Evolutionary conservation across 2,329 filamentous ascomycete genomes (phyloP), one percentile per base, ranked within the genome.

Genomic region (Pyricularia pennisetigena): DNA sequence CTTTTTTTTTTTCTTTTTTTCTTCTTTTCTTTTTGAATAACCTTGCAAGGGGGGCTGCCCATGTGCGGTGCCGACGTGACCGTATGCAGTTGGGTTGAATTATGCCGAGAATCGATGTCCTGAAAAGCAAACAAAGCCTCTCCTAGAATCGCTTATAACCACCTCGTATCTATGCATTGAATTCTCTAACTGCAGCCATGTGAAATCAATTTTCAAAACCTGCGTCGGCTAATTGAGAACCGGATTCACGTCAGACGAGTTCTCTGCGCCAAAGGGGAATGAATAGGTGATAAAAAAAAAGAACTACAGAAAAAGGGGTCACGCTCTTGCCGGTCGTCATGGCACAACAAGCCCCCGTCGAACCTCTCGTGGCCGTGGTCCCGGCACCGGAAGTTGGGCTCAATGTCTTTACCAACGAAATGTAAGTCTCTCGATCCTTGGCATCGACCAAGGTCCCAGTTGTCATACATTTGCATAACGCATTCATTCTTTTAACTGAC

Each of bases 361-460:
- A 67, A 59, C 57, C 57, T 5, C 57, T 67, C 10, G 63, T 67
- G n/a, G 32, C 66, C 14, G 57, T 67, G 26, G 28, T 64, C 59
- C 29, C 66, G 7, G 57, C 59, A 14, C 66, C 66, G n/a, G 66
- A 54, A 6, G 57, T 26, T 2, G 66, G 66, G 1, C 57, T 57
- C n/a, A 57, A 67, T 41, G 59, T 67, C 7, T 67, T 63, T 61
- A 64, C 66, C 16, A 67, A 64, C 30, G 59, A 67, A 20, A 41
- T 41, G 66, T n/a, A n/a, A n/a, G n/a, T n/a, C n/a, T n/a, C n/a
- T n/a, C n/a, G n/a, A n/a, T n/a, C n/a, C n/a, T n/a, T n/a, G n/a
- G n/a, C n/a, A n/a, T n/a, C n/a, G n/a, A n/a, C n/a, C 62, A 59
- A 30, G 66, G 59, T 7, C 4, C 4, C 12, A 20, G 8, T 23